Base-by-base conservation (phyloP, 352 stramenopile genomes). In the Globisporangium polare region DNA sequence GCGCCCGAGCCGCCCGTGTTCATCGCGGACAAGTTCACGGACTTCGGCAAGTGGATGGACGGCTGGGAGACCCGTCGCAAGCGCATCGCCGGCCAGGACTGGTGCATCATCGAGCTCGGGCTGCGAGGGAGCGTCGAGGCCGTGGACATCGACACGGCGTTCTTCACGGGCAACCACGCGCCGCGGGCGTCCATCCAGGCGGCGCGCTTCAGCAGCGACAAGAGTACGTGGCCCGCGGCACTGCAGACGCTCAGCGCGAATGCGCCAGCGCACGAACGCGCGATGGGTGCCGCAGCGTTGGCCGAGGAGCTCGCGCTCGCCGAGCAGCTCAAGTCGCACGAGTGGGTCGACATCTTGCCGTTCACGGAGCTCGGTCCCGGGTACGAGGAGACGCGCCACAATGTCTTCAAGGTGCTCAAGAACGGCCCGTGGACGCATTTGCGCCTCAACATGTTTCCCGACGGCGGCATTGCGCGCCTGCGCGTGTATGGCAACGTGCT, bases 41-140 rank as follows among this genome's bases (percentile, higher is more conserved):
- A 77, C 55, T 97, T 93, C 58, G 91, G 93, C 62, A 98, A 98
- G 71, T 97, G 96, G 71, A 98, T 98, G 94, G 93, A 98, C 74
- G 93, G 94, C 17, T 98, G 94, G 94, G 95, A 98, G 72, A 97
- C 93, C 26, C 92, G 93, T 0, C 80, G 94, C 63, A 97, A 98
- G 72, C 78, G 79, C 53, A 71, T 81, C 15, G 66, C 84, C 3
- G 88, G 88, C 8, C 88, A 91, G 60, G 96, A 99, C 78, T 99
- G 92, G 90, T 90, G 88, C 56, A 72, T 98, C 27, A 52, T 99
- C 13, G 85, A 93, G 56, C 72, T 99, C 22, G 94, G 93, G 0
- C 72, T 91, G 46, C 76, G 78, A 17, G 82, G 80, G 3, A 64
- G 71, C 24, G 65, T 96, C 45, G 71, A 75, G 5, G 69, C 80